A percentile compares a stretch with the other conserved stretches of the same genome.
phyloP scores from a whole-genome alignment of 1,139 yeast species.

The Sugiyamaella paludigena region DNA sequence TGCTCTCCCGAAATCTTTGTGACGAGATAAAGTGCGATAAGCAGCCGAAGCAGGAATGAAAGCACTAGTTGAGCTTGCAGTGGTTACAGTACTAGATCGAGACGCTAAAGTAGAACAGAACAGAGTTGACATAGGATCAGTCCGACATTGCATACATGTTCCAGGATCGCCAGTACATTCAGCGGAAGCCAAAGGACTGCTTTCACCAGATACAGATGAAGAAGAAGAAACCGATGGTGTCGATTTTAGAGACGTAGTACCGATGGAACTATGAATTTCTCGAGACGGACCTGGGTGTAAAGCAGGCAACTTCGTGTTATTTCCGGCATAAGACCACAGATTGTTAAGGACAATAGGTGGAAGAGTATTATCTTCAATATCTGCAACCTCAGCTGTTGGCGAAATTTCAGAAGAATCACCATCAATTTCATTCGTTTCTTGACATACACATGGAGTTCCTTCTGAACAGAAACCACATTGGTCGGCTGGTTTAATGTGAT shows the following conservation, averaged over 20 bases:
- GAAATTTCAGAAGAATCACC: not conserved
- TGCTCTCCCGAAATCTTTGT: constrained; percentile 67
- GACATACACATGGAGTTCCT: constrained; percentile 88
- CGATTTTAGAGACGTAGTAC: constrained; percentile 16
- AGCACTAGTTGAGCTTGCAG: constrained; percentile 42
- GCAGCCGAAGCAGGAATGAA: constrained; percentile 89
- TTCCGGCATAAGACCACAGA: constrained; percentile 10
- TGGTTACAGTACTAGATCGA: constrained; percentile 21
- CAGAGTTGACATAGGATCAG: constrained; percentile 83
- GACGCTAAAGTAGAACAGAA: constrained; percentile 84
- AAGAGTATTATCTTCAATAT: constrained; percentile 19
- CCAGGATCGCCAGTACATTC: constrained; percentile 92
- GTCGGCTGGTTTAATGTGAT: constrained; percentile 49
- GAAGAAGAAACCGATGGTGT: constrained; percentile 11
- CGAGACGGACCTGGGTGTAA: constrained; percentile 48
- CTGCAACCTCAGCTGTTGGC: constrained; percentile 14
- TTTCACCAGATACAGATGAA: too few species aligned
- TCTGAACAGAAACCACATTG: constrained; percentile 93
- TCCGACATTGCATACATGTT: constrained; percentile 77
- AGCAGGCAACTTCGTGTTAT: constrained; percentile 46
- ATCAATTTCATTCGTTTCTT: constrained; percentile 48
- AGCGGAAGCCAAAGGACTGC: constrained; percentile 19
- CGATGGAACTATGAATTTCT: constrained; percentile 7
- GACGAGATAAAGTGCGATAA: constrained; percentile 77
- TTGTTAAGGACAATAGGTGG: constrained; percentile 28